Base-by-base conservation (phyloP, 2,329 filamentous ascomycete genomes). In the Fusarium bulbicola region DNA sequence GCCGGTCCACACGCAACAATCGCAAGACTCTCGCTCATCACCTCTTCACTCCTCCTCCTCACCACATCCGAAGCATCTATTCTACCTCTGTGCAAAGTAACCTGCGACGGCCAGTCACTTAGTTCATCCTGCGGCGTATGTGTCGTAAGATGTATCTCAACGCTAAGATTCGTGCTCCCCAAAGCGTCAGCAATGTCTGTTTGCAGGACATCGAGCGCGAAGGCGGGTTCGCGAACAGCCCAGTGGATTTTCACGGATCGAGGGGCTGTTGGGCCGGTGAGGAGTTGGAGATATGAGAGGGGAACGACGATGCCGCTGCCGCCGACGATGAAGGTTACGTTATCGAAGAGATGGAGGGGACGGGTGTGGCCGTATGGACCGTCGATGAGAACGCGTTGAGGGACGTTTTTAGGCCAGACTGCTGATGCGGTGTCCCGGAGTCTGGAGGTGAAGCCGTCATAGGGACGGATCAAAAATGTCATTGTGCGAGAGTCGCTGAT, bases 391-490 rank as follows among this genome's bases (percentile, higher is more conserved):
- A 86, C 77, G 1, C 80, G 79, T 3, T 84, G 54, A 0, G 76
- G 70, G 0, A 77, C 74, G 0, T 80, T 74, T 6, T 62, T 70
- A 1, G 80, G 77, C 65, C 77, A 77, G 3, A 63, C 39, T 1
- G 68, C 58, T 3, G 76, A 74, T 1, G 82, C 82, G 9, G 76
- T 59, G 9, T 82, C 74, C 36, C 79, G 73, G 0, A 86, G 79
- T 5, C 84, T 78, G 1, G 75, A 73, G 0, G 84, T 86, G 73
- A 86, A 86, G 49, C 84, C 79, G 47, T 85, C 81, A 66, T 86
- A 86, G 2, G 85, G 85, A 0, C 85, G 77, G 47, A 86, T 83
- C n/a, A 86, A 76, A 45, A 86, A 86, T 0, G 80, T 80, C 79
- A 86, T 82, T 2, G 59, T 66, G 14, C 57, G 57, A 26, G 61